Base-by-base conservation (phyloP, 1,284 basidiomycete genomes). In the Moesziomyces parantarcticus region DNA sequence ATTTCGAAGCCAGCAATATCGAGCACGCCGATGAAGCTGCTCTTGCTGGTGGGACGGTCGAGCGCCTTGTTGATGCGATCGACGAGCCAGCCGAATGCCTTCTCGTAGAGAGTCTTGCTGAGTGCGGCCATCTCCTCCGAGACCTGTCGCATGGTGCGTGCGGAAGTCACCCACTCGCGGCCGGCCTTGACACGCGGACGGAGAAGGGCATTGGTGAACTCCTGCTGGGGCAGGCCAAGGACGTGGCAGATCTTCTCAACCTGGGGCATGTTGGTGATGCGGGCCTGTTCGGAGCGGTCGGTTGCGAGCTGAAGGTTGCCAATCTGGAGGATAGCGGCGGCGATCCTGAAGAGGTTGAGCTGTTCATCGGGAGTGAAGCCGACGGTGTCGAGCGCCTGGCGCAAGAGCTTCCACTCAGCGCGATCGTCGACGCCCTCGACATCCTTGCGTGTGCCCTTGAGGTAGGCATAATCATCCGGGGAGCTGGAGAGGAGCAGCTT, bases 1-100 rank as follows among this genome's bases (percentile, higher is more conserved):
- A 99, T 99, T 84, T 99, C 97, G 86, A 99, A 99, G 21, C 97
- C 97, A 8, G 97, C 97, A 62, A 99, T 99, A 89, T 99, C 97
- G 32, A 99, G 89, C 3, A 99, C 97, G 45, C 97, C 97, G 68
- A 99, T 99, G 84, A 98, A 99, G 2, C 92, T 94, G 36, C 93
- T 91, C 85, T 97, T 97, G 34, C 92, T 92, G 1, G 81, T 80
- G 18, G 95, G 94, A 9, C 95, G 89, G 78, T 98, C 96, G 1
- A 99, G 88, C 1, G 94, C 95, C 50, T 89, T 90, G 84, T 99
- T 99, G 85, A 99, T 93, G 44, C 94, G 89, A 71, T 97, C 95
- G 22, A 99, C 97, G 47, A 99, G 89, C 45, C 89, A 88, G 18
- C 94, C 92, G 80, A 99, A 99, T 1, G 91, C 93, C 85, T 97